Conservation (phyloP, 2,329 filamentous ascomycete species). For the Chrysoporthe puriensis region DNA sequence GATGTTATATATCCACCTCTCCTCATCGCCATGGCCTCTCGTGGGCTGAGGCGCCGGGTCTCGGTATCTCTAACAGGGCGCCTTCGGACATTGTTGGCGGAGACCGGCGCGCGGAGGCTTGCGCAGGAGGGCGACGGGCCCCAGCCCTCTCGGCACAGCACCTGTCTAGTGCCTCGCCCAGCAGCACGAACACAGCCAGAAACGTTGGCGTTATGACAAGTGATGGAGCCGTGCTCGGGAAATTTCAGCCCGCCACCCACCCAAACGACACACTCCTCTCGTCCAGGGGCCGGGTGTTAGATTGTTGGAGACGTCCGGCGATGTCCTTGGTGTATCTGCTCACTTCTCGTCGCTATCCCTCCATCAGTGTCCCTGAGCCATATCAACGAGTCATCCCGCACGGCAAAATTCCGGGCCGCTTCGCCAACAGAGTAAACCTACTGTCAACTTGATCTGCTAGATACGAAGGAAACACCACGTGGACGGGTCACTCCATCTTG, state of each 20-base stretch:
- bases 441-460: not conserved
- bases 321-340: not conserved
- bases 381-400: too few relatives aligned
- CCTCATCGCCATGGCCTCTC: conserved; percentile 1
- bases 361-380: not conserved
- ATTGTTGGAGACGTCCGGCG: not conserved
- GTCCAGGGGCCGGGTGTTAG: not conserved
- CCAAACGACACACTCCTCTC: not conserved
- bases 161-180: not conserved
- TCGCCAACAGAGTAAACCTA: not conserved
- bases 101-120: conserved; percentile 18
- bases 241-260: too few relatives aligned
- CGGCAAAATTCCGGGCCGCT: too few relatives aligned
- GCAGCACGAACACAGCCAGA: not conserved
- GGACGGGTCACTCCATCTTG: not conserved
- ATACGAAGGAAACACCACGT: not conserved
- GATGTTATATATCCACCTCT: conserved; percentile 17
- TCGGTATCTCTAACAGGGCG: conserved; percentile 4
- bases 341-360: not conserved
- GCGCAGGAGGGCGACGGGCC: not conserved
- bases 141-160: not conserved
- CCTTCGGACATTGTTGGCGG: conserved; percentile 28
- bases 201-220: too few relatives aligned
- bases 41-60: not conserved
- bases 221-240: not conserved